Evolutionary conservation across 2,329 filamentous ascomycete genomes (phyloP), one percentile per base, ranked within the genome.

Genomic region (Chrysoporthe austroafricana): DNA sequence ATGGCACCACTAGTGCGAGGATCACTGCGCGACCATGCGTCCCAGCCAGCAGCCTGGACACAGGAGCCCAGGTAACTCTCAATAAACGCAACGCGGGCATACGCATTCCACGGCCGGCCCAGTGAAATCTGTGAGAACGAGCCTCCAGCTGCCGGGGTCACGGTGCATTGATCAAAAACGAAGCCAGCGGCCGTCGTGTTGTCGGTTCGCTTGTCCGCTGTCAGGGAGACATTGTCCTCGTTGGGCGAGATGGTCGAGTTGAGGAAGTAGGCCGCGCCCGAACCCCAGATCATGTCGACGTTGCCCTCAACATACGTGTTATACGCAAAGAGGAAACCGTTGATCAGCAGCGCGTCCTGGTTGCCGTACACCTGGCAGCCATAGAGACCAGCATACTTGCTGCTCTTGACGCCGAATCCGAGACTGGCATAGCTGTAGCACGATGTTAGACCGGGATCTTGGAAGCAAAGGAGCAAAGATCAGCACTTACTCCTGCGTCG

Each of bases 11-110:
- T 80, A 4, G 83, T 85, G 48, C 77, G 78, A 21, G 77, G 73
- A 39, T 80, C 75, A 26, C 73, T 74, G n/a, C 70, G 76, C 46
- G 77, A 77, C 84, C 84, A 86, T 44, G 76, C 71, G 13, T 72
- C 72, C 83, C 84, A 86, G 4, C 83, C 84, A 13, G 78, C 77
- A 13, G 76, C 64, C 65, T 85, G 84, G 71, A 87, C 79, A 13
- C 85, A 81, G 32, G 77, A 76, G 13, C 76, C 77, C 70, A 86
- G 74, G n/a, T 73, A 71, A 1, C 80, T 81, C 36, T 77, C 61
- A 36, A 73, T 66, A 52, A 67, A 75, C n/a, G 73, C 68, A 42
- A 75, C 73, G 18, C 71, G 72, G 16, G 73, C 72, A 34, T 71
- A 67, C 42, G 68, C 59, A 34, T 68, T 68, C 71, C 72, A 74